Conservation (phyloP, 192 early-diverging fungal genomes). For the Phlyctochytrium bullatum region DNA sequence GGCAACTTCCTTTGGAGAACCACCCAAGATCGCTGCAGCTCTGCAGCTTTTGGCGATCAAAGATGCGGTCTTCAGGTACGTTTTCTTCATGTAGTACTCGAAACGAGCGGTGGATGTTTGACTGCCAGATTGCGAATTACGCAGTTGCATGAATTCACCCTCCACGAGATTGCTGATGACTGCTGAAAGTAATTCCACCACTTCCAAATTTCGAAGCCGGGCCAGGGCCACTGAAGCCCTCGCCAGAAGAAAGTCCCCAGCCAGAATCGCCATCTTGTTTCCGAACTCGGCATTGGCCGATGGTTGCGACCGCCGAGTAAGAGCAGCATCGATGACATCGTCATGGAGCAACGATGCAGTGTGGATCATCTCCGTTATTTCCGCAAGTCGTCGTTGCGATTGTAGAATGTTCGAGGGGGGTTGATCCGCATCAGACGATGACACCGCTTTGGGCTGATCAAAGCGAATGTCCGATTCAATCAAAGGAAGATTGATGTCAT, state of each 20-base stretch:
- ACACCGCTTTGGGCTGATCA: background rate
- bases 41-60: constrained; percentile 92
- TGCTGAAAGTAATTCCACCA: constrained; percentile 89
- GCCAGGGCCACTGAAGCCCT: constrained; percentile 90
- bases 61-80: constrained; percentile 92
- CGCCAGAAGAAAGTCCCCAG: constrained; percentile 87
- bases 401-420: constrained; percentile 62
- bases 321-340: constrained; percentile 82
- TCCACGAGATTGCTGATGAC: constrained; percentile 93
- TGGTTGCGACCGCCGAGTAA: constrained; percentile 69
- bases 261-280: constrained; percentile 96
- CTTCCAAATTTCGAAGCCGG: constrained; percentile 83
- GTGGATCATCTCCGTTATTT: constrained; percentile 98
- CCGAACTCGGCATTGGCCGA: constrained; percentile 87
- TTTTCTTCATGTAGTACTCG: constrained; percentile 92
- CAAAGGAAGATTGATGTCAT: background rate
- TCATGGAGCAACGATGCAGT: constrained; percentile 94
- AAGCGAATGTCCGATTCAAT: background rate
- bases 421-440: background rate
- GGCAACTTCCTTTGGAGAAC: constrained; percentile 64
- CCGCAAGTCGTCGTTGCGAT: constrained; percentile 87
- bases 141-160: constrained; percentile 96
- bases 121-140: constrained; percentile 54
- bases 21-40: constrained; percentile 82
- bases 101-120: constrained; percentile 46